Conservation (phyloP, 345 rosid genomes). For the Lagerstroemia speciosa region DNA sequence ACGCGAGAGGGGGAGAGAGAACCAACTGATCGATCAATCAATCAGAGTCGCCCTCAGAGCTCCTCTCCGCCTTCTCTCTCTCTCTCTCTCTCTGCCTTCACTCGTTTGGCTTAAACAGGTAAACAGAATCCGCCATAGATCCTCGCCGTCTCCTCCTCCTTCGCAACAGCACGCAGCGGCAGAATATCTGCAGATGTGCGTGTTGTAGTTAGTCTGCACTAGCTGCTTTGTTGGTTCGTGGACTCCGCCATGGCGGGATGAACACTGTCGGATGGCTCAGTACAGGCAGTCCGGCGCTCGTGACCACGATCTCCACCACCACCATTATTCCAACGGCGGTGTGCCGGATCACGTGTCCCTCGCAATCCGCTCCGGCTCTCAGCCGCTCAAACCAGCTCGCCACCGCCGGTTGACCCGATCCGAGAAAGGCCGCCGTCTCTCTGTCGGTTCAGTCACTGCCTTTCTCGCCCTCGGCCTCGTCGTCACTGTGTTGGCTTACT, state of each 20-base stretch:
- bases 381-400: slow-evolving; percentile 39
- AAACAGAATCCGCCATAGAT: slow-evolving; percentile 8
- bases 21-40: background rate
- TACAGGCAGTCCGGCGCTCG: slow-evolving; percentile 74
- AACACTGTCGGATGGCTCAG: slow-evolving; percentile 52
- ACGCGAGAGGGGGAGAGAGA: background rate
- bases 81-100: background rate
- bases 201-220: too few relatives aligned
- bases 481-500: slow-evolving; percentile 58
- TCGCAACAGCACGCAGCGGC: background rate
- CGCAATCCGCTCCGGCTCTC: slow-evolving; percentile 38
- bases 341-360: slow-evolving; percentile 50
- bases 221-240: background rate
- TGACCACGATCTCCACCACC: slow-evolving; percentile 22
- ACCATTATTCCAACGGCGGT: slow-evolving; percentile 40
- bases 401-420: slow-evolving; percentile 54
- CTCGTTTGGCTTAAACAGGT: background rate
- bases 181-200: background rate
- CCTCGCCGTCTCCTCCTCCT: background rate
- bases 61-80: background rate
- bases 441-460: slow-evolving; percentile 35
- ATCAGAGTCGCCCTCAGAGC: background rate
- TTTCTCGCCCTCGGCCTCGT: slow-evolving; percentile 47
- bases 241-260: slow-evolving; percentile 12
- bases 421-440: slow-evolving; percentile 42